phyloP scores from a whole-genome alignment of 169 alveolate species.

The Perkinsus marinus region DNA sequence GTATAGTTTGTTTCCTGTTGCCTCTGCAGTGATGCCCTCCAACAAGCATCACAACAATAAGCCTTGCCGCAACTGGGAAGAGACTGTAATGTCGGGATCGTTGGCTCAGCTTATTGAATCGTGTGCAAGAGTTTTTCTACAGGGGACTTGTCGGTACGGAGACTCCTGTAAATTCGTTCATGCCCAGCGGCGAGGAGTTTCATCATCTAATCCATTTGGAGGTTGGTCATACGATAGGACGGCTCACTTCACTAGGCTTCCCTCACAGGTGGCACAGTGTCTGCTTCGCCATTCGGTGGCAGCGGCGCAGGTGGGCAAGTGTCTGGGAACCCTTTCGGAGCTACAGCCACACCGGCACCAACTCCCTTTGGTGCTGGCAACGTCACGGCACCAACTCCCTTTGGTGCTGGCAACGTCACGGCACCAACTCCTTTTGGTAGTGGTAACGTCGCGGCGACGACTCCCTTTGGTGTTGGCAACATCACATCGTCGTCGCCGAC shows the following conservation, averaged over 20 bases:
- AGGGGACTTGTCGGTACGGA: neutral
- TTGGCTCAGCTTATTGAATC: too few species aligned
- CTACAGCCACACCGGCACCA: neutral
- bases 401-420: neutral
- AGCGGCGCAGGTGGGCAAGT: neutral
- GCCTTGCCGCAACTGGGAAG: neutral
- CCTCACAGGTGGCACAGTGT: neutral
- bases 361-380: neutral
- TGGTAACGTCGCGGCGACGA: neutral
- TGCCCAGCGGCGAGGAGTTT: neutral
- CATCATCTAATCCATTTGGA: neutral
- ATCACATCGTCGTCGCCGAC: neutral
- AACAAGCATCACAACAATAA: neutral
- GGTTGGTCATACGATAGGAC: neutral
- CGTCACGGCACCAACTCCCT: neutral
- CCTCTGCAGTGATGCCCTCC: neutral
- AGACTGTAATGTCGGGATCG: neutral
- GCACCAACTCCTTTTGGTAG: neutral
- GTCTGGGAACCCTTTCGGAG: neutral
- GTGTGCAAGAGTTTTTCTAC: neutral
- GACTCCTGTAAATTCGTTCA: neutral
- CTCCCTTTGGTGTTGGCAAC: neutral
- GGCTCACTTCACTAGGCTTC: neutral
- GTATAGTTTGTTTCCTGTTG: neutral
- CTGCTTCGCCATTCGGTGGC: neutral